Conservation (phyloP, 75 land plant genomes). For the Gnetum montanum region DNA sequence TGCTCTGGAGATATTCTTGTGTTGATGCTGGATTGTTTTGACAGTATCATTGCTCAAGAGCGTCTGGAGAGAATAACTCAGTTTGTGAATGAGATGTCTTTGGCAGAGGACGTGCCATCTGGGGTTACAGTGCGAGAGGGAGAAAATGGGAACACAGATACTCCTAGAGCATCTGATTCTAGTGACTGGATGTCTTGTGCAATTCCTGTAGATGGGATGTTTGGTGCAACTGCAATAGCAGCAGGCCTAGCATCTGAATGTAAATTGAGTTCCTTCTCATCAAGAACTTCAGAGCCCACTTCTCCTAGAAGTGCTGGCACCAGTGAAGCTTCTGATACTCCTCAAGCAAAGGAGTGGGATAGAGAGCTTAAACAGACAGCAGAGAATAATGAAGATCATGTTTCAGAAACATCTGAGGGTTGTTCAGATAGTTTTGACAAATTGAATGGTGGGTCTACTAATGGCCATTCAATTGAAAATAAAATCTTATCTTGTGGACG, state of each 20-base stretch:
- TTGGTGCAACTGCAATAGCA: constrained; percentile 64
- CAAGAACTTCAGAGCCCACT: constrained; percentile 25
- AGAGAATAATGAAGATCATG: constrained; percentile 22
- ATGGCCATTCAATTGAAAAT: constrained; percentile 29
- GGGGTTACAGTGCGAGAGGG: constrained; percentile 21
- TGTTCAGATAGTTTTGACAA: constrained; percentile 34
- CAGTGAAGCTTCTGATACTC: constrained; percentile 42
- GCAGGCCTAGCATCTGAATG: constrained; percentile 54
- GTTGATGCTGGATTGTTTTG: too few relatives aligned
- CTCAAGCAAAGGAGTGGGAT: constrained; percentile 33
- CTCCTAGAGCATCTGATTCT: constrained; percentile 15
- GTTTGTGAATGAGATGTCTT: constrained; percentile 66
- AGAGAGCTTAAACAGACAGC: constrained; percentile 13
- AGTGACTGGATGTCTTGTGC: constrained; percentile 80
- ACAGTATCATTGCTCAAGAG: constrained; percentile 96
- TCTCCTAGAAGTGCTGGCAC: constrained; percentile 45
- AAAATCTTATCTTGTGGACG: constrained; percentile 13
- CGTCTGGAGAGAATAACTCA: constrained; percentile 88
- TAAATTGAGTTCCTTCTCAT: constrained; percentile 32
- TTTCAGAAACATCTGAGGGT: constrained; percentile 29
- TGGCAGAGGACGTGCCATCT: constrained; percentile 43
- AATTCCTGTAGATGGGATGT: constrained; percentile 62
- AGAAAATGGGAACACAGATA: constrained; percentile 19
- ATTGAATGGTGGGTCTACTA: constrained; percentile 19
- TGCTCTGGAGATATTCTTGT: too few relatives aligned